Evolutionary conservation across 1,284 basidiomycete species (phyloP).

Genomic region (Cutaneotrichosporon daszewskae): DNA sequence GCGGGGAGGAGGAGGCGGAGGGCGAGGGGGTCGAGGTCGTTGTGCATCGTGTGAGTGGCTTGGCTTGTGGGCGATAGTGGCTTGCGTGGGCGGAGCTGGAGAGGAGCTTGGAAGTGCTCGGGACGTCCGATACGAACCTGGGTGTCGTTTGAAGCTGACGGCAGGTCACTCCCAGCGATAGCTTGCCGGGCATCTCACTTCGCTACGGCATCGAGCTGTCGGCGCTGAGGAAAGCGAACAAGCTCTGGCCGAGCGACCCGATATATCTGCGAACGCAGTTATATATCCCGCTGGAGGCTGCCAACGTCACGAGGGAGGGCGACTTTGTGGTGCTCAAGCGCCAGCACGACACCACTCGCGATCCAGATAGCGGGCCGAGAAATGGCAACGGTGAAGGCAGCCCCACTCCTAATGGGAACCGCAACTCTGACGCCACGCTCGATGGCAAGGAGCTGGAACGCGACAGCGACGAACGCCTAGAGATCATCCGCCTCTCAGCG

Average conservation of each 20-base stretch:
- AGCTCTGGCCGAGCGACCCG: conserved; percentile 82
- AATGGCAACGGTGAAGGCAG: background rate
- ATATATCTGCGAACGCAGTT: conserved; percentile 77
- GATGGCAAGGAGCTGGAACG: background rate
- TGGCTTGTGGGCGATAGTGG: background rate
- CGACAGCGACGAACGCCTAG: conserved; percentile 17
- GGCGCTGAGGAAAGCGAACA: conserved; percentile 77
- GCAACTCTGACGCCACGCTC: background rate
- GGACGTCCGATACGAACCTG: background rate
- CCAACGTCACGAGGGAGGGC: no score
- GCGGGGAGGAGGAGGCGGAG: conserved; percentile 30
- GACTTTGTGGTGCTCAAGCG: background rate
- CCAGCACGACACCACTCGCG: background rate
- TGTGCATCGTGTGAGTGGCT: conserved; percentile 45
- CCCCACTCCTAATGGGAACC: conserved; percentile 3
- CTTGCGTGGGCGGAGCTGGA: no score
- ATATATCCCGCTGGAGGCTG: conserved; percentile 25
- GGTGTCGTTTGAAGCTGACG: conserved; percentile 2
- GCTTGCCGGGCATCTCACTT: conserved; percentile 74
- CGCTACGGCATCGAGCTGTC: conserved; percentile 71
- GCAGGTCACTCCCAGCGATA: conserved; percentile 65
- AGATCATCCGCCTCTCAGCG: conserved; percentile 41
- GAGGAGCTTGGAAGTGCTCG: no score
- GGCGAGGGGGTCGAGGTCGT: conserved; percentile 48
- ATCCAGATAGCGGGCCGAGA: background rate